A percentile compares a stretch with the other conserved stretches of the same genome.
Evolutionary conservation across 495 filamentous ascomycete genomes (phyloP).

Genomic region (Daldinia vernicosa): DNA sequence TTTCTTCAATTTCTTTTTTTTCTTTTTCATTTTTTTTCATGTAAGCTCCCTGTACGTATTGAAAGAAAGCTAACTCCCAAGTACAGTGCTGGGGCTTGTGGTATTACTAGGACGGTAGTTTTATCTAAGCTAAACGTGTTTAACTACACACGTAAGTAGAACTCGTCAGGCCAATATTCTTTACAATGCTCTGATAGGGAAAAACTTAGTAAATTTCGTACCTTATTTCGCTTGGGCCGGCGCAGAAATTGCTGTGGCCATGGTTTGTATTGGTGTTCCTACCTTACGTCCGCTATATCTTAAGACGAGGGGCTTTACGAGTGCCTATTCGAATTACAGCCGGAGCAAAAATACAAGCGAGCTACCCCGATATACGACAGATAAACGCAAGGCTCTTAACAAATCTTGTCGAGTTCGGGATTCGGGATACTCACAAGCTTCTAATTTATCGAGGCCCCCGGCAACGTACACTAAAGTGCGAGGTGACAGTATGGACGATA

Average conservation of each 20-base stretch:
- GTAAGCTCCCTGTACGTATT: too few species aligned
- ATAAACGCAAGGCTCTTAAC: conserved; percentile 26
- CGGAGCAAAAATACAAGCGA: conserved; percentile 33
- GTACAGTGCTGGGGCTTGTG: conserved; percentile 51
- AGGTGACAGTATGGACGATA: conserved; percentile 49
- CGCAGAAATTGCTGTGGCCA: conserved; percentile 52
- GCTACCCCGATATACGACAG: conserved; percentile 46
- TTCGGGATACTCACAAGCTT: conserved; percentile 23
- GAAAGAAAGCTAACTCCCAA: conserved; percentile 21
- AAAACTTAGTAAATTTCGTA: conserved; percentile 49
- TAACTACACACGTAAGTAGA: conserved; percentile 49
- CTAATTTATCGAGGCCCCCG: conserved; percentile 28
- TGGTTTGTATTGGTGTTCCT: conserved; percentile 53
- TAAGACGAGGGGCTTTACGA: conserved; percentile 38
- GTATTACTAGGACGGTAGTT: conserved; percentile 52
- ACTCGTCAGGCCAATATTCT: not conserved
- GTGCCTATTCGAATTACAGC: conserved; percentile 30
- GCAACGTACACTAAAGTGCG: conserved; percentile 22
- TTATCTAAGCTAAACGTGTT: conserved; percentile 48
- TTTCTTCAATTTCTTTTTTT: too few species aligned
- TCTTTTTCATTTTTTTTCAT: too few species aligned
- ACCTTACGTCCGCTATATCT: conserved; percentile 52
- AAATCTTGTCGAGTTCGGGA: conserved; percentile 13
- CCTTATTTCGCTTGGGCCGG: conserved; percentile 53
- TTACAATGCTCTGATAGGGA: not conserved